These are phyloP conservation scores for Haplosporangium sp. DNA, from an alignment of 371 early-diverging fungal genomes.

Conservation along the genomic window DNA sequence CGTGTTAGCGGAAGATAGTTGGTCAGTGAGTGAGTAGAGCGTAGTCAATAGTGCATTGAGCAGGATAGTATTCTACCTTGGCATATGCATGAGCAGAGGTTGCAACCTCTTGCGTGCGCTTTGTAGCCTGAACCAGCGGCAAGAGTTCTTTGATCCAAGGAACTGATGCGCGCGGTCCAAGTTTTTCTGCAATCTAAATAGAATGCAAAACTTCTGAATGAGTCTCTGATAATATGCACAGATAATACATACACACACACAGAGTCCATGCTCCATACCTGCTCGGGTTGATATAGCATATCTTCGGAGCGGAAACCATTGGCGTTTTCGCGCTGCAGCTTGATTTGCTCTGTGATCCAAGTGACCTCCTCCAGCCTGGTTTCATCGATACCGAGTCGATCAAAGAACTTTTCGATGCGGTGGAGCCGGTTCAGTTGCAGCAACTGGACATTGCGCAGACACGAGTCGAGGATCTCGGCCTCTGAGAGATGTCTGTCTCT, in stretches of 20 bases:
- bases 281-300: conserved; percentile 6
- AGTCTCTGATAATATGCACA: neutral
- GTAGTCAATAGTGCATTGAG: neutral
- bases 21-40: neutral
- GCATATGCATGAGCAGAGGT: conserved; percentile 21
- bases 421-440: conserved; percentile 43
- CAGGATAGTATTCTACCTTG: conserved; percentile 15
- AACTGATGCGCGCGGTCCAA: conserved; percentile 26
- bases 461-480: conserved; percentile 50
- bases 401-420: conserved; percentile 50
- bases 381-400: conserved; percentile 48
- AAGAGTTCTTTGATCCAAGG: conserved; percentile 42
- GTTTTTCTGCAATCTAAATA: conserved; percentile 24
- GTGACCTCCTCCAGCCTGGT: conserved; percentile 43
- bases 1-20: neutral
- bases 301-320: conserved; percentile 19
- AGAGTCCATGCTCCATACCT: no score
- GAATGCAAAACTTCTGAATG: no score
- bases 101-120: conserved; percentile 32
- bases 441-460: conserved; percentile 37
- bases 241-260: neutral
- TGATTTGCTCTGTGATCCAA: conserved; percentile 52
- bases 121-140: conserved; percentile 39
- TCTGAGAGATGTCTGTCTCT: conserved; percentile 38
- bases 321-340: conserved; percentile 15